A percentile compares a stretch with the other conserved stretches of the same genome.
Conservation (phyloP, 345 rosid species). For the Kernera saxatilis region DNA sequence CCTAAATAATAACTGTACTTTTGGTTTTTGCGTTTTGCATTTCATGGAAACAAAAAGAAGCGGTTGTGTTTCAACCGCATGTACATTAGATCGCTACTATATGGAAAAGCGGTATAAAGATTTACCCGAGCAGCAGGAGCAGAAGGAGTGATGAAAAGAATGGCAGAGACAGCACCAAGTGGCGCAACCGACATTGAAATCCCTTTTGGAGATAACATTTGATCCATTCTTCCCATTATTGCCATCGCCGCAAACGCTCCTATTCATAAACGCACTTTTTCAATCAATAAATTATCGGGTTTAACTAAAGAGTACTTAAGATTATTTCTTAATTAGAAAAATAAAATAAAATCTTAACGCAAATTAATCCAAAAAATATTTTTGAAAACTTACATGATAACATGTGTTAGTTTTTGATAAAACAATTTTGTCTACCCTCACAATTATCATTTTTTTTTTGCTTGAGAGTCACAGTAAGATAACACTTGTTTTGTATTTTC, state of each 20-base stretch:
- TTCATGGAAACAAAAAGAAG: background rate
- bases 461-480: no score
- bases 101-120: background rate
- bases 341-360: no score
- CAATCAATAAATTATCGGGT: no score
- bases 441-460: no score
- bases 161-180: constrained; percentile 83
- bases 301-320: no score
- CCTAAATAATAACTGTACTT: background rate
- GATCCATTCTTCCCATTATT: constrained; percentile 77
- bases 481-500: no score
- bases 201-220: constrained; percentile 63
- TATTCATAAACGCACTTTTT: constrained; percentile 26
- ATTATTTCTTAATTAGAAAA: no score
- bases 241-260: constrained; percentile 99
- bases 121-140: constrained; percentile 69
- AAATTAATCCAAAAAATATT: no score
- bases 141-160: constrained; percentile 73
- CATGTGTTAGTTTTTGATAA: no score
- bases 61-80: background rate
- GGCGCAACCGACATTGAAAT: constrained; percentile 82
- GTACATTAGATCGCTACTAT: background rate
- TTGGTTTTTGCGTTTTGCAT: background rate
- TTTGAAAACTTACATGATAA: no score
- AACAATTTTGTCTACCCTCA: no score